These are phyloP conservation scores for Coemansia sp. DNA, from an alignment of 192 early-diverging fungal genomes.

Conservation along the genomic window DNA sequence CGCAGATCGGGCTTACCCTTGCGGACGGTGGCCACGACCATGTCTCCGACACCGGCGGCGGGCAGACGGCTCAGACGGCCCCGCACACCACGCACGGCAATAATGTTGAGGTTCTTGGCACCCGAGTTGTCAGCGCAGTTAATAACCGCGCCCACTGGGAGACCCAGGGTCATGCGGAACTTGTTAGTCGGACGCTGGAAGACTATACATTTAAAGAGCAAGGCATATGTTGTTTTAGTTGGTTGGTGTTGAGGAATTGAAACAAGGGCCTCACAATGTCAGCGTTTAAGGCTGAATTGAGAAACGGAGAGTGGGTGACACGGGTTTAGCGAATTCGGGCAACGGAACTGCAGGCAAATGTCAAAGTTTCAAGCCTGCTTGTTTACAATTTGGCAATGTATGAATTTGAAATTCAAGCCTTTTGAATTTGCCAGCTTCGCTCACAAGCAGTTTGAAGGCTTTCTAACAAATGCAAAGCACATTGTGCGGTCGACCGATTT, in stretches of 20 bases:
- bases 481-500: too few relatives aligned
- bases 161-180: slow-evolving; percentile 99
- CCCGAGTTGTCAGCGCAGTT: slow-evolving; percentile 99
- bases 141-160: slow-evolving; percentile 94
- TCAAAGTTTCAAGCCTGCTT: background rate
- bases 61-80: slow-evolving; percentile 97
- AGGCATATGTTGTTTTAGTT: background rate
- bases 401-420: background rate
- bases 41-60: slow-evolving; percentile 97
- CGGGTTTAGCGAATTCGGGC: background rate
- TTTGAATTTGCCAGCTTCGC: background rate
- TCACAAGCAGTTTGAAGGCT: slow-evolving; percentile 2
- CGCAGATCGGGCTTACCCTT: slow-evolving; percentile 99
- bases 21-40: slow-evolving; percentile 99
- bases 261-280: background rate
- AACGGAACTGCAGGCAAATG: background rate
- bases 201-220: slow-evolving; percentile 5
- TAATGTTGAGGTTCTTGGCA: slow-evolving; percentile 99
- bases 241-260: background rate
- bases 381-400: background rate
- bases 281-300: background rate
- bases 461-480: background rate
- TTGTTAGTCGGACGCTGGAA: slow-evolving; percentile 76
- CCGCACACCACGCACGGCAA: slow-evolving; percentile 94
- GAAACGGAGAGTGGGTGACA: background rate